Conservation (phyloP, 805 yeast genomes). For the Nakazawaea holstii region DNA sequence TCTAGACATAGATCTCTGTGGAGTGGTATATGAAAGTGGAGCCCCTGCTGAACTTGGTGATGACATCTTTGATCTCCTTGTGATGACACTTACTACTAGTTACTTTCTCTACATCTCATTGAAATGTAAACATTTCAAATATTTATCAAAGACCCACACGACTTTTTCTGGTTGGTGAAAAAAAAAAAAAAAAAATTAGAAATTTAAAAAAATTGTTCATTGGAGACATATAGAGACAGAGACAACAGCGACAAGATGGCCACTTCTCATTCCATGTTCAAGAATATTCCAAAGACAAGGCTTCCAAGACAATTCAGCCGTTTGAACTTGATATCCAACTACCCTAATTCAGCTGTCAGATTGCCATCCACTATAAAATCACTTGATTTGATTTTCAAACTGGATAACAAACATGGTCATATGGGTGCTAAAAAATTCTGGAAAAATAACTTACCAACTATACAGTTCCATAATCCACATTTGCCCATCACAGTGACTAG, state of each 20-base stretch:
- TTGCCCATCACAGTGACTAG: constrained; percentile 57
- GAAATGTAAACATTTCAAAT: background rate
- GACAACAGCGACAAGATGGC: background rate
- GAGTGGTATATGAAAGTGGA: background rate
- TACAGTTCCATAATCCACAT: constrained; percentile 79
- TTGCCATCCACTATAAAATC: constrained; percentile 31
- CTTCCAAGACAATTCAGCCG: constrained; percentile 43
- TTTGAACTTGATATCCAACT: constrained; percentile 47
- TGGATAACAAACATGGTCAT: constrained; percentile 44
- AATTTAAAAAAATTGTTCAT: background rate
- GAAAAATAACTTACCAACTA: constrained; percentile 67
- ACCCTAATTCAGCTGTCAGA: constrained; percentile 32
- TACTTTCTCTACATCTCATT: no score
- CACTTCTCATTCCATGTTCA: constrained; percentile 15
- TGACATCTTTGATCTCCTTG: background rate
- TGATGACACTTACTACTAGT: background rate
- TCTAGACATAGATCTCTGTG: background rate
- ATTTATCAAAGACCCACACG: background rate
- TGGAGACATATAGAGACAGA: background rate
- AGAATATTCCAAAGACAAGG: constrained; percentile 33
- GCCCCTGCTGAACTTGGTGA: background rate
- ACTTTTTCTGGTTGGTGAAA: background rate
- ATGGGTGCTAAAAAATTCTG: constrained; percentile 72
- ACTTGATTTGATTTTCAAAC: constrained; percentile 51
- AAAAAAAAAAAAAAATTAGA: background rate